phyloP scores from a whole-genome alignment of 495 filamentous ascomycete species.

The Thozetella sp. region DNA sequence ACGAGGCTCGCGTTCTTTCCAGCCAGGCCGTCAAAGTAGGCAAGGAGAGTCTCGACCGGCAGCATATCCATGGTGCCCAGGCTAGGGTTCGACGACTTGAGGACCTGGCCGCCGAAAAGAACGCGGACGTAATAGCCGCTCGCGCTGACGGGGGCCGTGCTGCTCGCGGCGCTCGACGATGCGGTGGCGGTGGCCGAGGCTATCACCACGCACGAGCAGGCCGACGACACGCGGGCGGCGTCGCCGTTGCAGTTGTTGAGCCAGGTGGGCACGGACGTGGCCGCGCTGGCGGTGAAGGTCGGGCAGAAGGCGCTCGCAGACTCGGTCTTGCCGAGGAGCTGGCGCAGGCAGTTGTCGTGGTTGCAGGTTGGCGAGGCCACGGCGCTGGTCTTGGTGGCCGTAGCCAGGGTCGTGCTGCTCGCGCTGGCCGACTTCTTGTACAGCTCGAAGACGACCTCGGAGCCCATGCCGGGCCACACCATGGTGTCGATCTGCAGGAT shows the following conservation, averaged over 20 bases:
- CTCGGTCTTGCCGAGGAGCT: slow-evolving; percentile 11
- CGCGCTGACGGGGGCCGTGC: slow-evolving; percentile 8
- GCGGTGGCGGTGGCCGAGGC: slow-evolving; percentile 45
- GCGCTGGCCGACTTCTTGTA: slow-evolving; percentile 34
- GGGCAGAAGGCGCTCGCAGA: neutral
- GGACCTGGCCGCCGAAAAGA: slow-evolving; percentile 62
- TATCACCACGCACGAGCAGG: slow-evolving; percentile 64
- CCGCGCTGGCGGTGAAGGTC: neutral
- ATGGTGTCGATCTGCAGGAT: slow-evolving; percentile 68
- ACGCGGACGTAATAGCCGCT: slow-evolving; percentile 53
- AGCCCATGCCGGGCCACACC: slow-evolving; percentile 78
- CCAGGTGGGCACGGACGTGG: neutral
- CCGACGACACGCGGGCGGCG: neutral
- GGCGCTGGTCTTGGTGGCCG: neutral
- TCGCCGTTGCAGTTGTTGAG: slow-evolving; percentile 3
- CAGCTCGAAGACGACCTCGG: slow-evolving; percentile 70
- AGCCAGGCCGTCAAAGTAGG: slow-evolving; percentile 66
- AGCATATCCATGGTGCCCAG: slow-evolving; percentile 66
- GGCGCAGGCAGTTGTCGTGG: slow-evolving; percentile 18
- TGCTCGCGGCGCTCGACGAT: slow-evolving; percentile 23
- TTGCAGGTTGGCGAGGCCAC: slow-evolving; percentile 16
- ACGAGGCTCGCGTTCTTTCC: slow-evolving; percentile 52
- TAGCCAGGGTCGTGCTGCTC: neutral
- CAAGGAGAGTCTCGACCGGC: slow-evolving; percentile 55
- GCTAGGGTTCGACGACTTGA: slow-evolving; percentile 58